phyloP scores from a whole-genome alignment of 768 basidiomycete genomes.

The Punctularia strigosozonata region DNA sequence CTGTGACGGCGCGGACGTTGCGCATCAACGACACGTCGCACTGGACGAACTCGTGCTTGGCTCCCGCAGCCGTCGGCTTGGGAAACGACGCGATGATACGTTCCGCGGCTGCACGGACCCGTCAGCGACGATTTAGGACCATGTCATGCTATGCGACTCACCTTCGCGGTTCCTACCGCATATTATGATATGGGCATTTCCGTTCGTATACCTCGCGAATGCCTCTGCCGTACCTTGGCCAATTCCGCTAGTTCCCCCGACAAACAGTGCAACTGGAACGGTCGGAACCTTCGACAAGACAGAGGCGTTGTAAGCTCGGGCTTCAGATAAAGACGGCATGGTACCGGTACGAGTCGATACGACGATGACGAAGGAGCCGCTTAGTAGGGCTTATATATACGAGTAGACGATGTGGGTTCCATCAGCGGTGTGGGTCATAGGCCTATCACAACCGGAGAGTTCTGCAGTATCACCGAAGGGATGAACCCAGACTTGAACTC shows the following conservation, averaged over 20 bases:
- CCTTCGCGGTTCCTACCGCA: slow-evolving; percentile 36
- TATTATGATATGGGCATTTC: slow-evolving; percentile 39
- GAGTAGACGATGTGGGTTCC: not conserved
- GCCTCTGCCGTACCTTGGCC: slow-evolving; percentile 33
- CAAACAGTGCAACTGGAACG: slow-evolving; percentile 19
- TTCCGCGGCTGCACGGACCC: slow-evolving; percentile 35
- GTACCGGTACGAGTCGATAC: no score
- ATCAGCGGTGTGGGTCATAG: no score
- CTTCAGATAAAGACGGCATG: slow-evolving; percentile 21
- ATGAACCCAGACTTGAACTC: no score
- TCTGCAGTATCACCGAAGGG: no score
- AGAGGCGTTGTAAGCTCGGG: slow-evolving; percentile 19
- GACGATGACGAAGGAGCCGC: not conserved
- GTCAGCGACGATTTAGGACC: no score
- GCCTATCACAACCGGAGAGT: no score
- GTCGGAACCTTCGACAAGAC: not conserved
- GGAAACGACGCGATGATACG: slow-evolving; percentile 32
- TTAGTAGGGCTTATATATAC: not conserved
- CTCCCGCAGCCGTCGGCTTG: slow-evolving; percentile 12
- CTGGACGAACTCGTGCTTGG: slow-evolving; percentile 32
- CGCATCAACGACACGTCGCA: slow-evolving; percentile 42
- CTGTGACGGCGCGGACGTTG: slow-evolving; percentile 27
- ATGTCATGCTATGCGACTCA: no score
- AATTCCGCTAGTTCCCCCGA: slow-evolving; percentile 22
- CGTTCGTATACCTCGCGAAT: slow-evolving; percentile 33